Evolutionary conservation across 352 stramenopile species (phyloP).

Genomic region (Phytophthora meadii): DNA sequence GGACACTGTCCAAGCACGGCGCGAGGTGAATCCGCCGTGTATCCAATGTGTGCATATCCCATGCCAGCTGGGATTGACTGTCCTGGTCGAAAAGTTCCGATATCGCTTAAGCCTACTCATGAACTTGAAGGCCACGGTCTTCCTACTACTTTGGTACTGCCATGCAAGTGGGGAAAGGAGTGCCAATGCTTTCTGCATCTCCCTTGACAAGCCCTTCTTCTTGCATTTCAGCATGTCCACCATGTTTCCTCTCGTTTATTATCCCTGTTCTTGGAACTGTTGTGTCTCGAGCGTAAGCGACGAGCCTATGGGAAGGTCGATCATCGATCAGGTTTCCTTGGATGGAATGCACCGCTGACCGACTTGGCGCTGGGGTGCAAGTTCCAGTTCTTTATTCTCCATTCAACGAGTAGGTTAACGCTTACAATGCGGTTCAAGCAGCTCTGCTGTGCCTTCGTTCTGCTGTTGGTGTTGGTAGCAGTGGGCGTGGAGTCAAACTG

Average conservation of each 20-base stretch:
- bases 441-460: not conserved
- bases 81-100: not conserved
- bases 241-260: conserved; percentile 9
- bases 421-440: conserved; percentile 10
- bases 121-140: too few relatives aligned
- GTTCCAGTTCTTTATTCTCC: conserved; percentile 26
- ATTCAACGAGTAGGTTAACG: conserved; percentile 1
- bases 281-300: conserved; percentile 28
- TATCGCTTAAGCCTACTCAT: not conserved
- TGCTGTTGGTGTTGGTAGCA: conserved; percentile 4
- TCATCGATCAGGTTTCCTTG: conserved; percentile 38
- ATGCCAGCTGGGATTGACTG: conserved; percentile 21
- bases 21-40: conserved; percentile 13
- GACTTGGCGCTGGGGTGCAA: conserved; percentile 10
- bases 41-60: conserved; percentile 29
- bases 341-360: conserved; percentile 9
- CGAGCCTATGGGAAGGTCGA: conserved; percentile 29
- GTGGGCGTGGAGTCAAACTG: conserved; percentile 2
- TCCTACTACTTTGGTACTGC: too few relatives aligned
- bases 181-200: conserved; percentile 7
- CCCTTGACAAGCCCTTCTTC: not conserved
- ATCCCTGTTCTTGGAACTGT: conserved; percentile 10
- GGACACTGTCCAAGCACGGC: not conserved
- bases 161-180: conserved; percentile 4
- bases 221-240: not conserved